Percentiles rank a stretch among this genome's conserved stretches.
phyloP scores from a whole-genome alignment of 768 basidiomycete species.

The Udeniomyces megalosporus region DNA sequence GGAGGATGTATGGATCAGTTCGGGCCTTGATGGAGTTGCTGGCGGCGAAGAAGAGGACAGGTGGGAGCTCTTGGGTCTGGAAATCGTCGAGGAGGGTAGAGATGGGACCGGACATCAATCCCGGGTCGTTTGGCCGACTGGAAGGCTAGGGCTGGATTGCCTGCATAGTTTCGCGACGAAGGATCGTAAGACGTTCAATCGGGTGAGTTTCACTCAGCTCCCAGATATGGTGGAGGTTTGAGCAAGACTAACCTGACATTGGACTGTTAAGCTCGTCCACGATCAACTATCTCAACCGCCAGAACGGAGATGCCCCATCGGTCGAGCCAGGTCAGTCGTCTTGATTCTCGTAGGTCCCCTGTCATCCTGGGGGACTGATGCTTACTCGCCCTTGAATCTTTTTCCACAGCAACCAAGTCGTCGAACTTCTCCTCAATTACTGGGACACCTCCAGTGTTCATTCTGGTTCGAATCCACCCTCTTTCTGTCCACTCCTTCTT shows the following conservation, averaged over 20 bases:
- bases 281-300: conserved; percentile 62
- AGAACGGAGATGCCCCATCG: conserved; percentile 65
- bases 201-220: too few relatives aligned
- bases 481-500: conserved; percentile 74
- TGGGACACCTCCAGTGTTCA: conserved; percentile 70
- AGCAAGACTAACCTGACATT: too few relatives aligned
- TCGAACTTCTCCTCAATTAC: conserved; percentile 65
- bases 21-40: conserved; percentile 40
- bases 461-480: too few relatives aligned
- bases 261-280: conserved; percentile 60
- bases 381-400: not conserved
- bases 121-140: conserved; percentile 64
- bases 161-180: conserved; percentile 53
- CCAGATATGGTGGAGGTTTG: too few relatives aligned
- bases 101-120: conserved; percentile 28
- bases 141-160: conserved; percentile 66
- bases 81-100: conserved; percentile 15
- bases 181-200: conserved; percentile 57
- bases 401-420: conserved; percentile 57
- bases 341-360: not conserved
- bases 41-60: conserved; percentile 31
- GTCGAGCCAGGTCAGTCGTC: conserved; percentile 35
- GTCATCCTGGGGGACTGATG: not conserved
- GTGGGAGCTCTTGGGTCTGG: conserved; percentile 67
- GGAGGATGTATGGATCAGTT: conserved; percentile 50